phyloP scores from a whole-genome alignment of 805 yeast genomes.

The Sungouiella blattae region DNA sequence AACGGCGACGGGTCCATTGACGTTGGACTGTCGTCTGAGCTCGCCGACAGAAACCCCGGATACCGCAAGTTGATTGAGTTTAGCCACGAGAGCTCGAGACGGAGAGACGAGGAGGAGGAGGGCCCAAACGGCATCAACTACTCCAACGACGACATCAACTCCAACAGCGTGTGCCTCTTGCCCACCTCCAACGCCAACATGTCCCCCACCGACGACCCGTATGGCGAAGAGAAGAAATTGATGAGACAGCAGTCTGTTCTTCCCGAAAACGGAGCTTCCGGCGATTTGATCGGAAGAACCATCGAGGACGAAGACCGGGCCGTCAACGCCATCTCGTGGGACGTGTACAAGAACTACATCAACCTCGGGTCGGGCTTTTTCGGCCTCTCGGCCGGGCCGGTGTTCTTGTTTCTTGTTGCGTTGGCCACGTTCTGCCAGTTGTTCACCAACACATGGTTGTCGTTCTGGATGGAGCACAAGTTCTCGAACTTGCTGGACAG shows the following conservation, averaged over 20 bases:
- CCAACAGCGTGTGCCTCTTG: slow-evolving; percentile 8
- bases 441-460: slow-evolving; percentile 45
- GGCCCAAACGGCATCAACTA: slow-evolving; percentile 1
- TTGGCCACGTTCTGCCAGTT: slow-evolving; percentile 39
- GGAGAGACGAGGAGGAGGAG: slow-evolving; percentile 28
- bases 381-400: slow-evolving; percentile 30
- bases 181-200: background rate
- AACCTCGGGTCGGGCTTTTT: slow-evolving; percentile 36
- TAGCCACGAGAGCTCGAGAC: slow-evolving; percentile 23
- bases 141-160: slow-evolving; percentile 5
- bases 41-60: slow-evolving; percentile 33
- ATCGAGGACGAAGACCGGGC: slow-evolving; percentile 35
- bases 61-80: slow-evolving; percentile 53
- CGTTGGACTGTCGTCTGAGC: slow-evolving; percentile 32
- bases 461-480: slow-evolving; percentile 38
- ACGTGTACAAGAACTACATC: slow-evolving; percentile 35
- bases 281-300: slow-evolving; percentile 22
- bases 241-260: background rate
- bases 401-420: slow-evolving; percentile 29
- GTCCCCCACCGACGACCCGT: background rate
- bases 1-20: slow-evolving; percentile 42
- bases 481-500: slow-evolving; percentile 25
- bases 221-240: slow-evolving; percentile 1
- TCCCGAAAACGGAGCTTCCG: slow-evolving; percentile 4
- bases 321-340: slow-evolving; percentile 38